Conservation (phyloP, 345 rosid species). For the Euclidium syriacum region DNA sequence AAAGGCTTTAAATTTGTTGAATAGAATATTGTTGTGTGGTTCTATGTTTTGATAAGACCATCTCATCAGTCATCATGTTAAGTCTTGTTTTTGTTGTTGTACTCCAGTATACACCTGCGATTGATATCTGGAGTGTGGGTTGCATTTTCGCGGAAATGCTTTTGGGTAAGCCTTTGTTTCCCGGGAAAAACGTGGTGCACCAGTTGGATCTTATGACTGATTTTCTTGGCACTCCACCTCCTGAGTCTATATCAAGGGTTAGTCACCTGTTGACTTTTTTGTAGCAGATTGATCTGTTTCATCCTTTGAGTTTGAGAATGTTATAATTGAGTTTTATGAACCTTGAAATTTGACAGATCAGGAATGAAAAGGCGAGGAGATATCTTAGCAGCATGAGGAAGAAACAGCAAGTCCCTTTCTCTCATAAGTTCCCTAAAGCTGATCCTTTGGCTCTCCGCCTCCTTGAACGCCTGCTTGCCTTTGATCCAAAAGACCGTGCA, state of each 20-base stretch:
- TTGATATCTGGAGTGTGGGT: slow-evolving; percentile 98
- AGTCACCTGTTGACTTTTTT: slow-evolving; percentile 10
- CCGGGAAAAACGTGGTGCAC: slow-evolving; percentile 95
- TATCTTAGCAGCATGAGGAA: slow-evolving; percentile 91
- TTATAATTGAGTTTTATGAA: neutral
- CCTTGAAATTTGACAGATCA: slow-evolving; percentile 50
- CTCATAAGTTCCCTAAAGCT: slow-evolving; percentile 74
- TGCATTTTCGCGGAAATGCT: slow-evolving; percentile 99
- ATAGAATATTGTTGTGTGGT: neutral
- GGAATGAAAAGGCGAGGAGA: slow-evolving; percentile 97
- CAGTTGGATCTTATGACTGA: slow-evolving; percentile 97
- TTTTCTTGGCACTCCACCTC: slow-evolving; percentile 85
- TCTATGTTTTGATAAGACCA: slow-evolving; percentile 11
- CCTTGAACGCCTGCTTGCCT: slow-evolving; percentile 75
- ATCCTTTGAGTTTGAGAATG: slow-evolving; percentile 1
- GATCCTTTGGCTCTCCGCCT: slow-evolving; percentile 80
- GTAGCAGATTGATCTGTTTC: neutral
- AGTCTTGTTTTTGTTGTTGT: neutral
- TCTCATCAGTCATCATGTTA: slow-evolving; percentile 4
- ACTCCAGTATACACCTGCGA: slow-evolving; percentile 86
- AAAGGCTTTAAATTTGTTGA: neutral
- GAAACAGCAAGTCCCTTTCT: slow-evolving; percentile 73
- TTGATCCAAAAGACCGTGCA: slow-evolving; percentile 98
- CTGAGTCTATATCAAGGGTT: slow-evolving; percentile 77
- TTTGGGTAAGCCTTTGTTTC: slow-evolving; percentile 86